Conservation (phyloP, 257 asterid genomes). For the Solanum medicagineum region DNA sequence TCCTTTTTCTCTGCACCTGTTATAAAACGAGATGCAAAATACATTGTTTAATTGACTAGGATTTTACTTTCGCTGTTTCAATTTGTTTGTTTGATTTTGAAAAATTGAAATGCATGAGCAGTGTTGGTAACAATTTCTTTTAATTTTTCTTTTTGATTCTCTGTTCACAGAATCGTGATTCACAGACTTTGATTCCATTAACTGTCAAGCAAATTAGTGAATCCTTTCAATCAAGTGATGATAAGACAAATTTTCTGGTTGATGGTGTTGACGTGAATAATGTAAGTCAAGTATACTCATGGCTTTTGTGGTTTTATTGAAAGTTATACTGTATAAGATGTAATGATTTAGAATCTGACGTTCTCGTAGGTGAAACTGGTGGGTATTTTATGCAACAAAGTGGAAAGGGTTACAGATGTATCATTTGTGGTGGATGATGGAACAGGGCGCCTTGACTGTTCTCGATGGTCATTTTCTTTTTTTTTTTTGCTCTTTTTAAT, state of each 20-base stretch:
- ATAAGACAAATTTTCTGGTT: slow-evolving; percentile 45
- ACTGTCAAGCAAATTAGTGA: slow-evolving; percentile 81
- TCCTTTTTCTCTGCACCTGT: not conserved
- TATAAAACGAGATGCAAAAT: not conserved
- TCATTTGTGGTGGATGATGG: slow-evolving; percentile 80
- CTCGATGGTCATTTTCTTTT: slow-evolving; percentile 37
- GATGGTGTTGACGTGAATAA: slow-evolving; percentile 79
- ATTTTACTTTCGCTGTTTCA: not conserved
- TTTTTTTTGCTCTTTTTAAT: not conserved
- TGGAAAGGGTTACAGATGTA: slow-evolving; percentile 59
- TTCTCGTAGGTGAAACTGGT: slow-evolving; percentile 56
- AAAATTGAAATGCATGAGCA: not conserved
- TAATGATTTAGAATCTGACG: not conserved
- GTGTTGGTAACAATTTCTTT: not conserved
- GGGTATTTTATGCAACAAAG: slow-evolving; percentile 49
- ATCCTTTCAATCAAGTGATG: slow-evolving; percentile 60
- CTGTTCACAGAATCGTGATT: slow-evolving; percentile 62
- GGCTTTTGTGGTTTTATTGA: not conserved
- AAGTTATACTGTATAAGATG: not conserved
- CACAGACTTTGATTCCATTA: slow-evolving; percentile 59
- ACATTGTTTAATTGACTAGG: not conserved
- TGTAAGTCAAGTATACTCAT: slow-evolving; percentile 15
- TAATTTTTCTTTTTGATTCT: not conserved
- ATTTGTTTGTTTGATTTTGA: no score
- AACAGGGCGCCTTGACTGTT: slow-evolving; percentile 70